Conservation (phyloP, 495 filamentous ascomycete genomes). For the Penicillium steckii region DNA sequence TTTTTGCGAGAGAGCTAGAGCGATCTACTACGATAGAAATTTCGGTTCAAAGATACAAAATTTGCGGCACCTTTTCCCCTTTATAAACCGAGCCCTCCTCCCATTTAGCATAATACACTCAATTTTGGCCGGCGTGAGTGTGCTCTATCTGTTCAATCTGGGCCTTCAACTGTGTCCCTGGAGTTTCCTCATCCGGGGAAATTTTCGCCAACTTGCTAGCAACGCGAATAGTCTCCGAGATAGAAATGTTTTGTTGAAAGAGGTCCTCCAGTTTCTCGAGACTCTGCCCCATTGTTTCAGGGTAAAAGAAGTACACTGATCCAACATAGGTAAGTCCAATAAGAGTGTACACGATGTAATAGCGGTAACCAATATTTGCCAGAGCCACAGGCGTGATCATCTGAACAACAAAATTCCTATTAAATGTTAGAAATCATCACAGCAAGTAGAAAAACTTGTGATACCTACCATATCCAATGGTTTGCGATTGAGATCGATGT, state of each 20-base stretch:
- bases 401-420: slow-evolving; percentile 40
- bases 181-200: neutral
- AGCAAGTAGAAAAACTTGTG: neutral
- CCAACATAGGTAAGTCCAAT: slow-evolving; percentile 29
- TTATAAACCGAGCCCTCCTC: too few species aligned
- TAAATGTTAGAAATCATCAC: neutral
- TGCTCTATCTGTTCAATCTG: neutral
- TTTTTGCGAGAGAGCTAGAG: too few species aligned
- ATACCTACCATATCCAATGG: slow-evolving; percentile 44
- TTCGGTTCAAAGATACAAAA: neutral
- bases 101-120: too few species aligned
- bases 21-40: too few species aligned
- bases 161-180: neutral
- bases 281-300: slow-evolving; percentile 43
- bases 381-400: slow-evolving; percentile 56
- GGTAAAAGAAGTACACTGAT: slow-evolving; percentile 62
- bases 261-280: slow-evolving; percentile 21
- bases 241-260: slow-evolving; percentile 13
- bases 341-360: slow-evolving; percentile 55
- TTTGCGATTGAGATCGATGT: slow-evolving; percentile 47
- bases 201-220: neutral
- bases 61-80: too few species aligned
- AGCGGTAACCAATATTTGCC: slow-evolving; percentile 48
- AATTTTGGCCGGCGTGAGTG: neutral
- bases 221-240: slow-evolving; percentile 14